phyloP scores from a whole-genome alignment of 1,284 basidiomycete genomes.

The Sutorius eximius region DNA sequence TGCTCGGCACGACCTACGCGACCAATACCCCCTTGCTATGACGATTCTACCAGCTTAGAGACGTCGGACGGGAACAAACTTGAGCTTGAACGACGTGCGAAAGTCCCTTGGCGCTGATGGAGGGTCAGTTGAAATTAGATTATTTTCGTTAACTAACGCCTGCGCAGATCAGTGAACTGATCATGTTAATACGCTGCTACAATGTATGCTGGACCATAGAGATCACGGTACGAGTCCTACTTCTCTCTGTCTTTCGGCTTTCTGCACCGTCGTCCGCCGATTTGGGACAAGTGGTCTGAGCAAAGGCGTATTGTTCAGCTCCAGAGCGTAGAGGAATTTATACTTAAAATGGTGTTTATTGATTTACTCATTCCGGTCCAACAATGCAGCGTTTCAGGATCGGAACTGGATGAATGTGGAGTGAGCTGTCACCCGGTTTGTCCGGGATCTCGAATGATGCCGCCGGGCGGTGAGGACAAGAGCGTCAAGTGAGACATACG shows the following conservation, averaged over 20 bases:
- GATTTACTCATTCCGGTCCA: constrained; percentile 6
- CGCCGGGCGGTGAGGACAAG: constrained; percentile 5
- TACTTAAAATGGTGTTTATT: no score
- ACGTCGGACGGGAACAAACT: no score
- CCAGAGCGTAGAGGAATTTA: no score
- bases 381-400: constrained; percentile 8
- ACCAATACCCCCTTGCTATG: no score
- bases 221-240: not conserved
- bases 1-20: not conserved
- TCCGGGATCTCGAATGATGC: not conserved
- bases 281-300: not conserved
- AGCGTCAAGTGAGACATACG: constrained; percentile 9
- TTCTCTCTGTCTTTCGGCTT: not conserved
- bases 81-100: no score
- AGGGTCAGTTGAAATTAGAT: no score
- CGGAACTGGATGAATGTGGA: constrained; percentile 5
- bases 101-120: no score
- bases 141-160: no score
- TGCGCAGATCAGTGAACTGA: no score
- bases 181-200: no score
- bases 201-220: no score
- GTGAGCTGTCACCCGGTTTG: not conserved
- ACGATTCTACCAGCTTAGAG: no score
- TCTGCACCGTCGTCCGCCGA: constrained; percentile 5
- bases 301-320: not conserved